Evolutionary conservation across 495 filamentous ascomycete species (phyloP).

Genomic region (Mycothermus thermophilus): DNA sequence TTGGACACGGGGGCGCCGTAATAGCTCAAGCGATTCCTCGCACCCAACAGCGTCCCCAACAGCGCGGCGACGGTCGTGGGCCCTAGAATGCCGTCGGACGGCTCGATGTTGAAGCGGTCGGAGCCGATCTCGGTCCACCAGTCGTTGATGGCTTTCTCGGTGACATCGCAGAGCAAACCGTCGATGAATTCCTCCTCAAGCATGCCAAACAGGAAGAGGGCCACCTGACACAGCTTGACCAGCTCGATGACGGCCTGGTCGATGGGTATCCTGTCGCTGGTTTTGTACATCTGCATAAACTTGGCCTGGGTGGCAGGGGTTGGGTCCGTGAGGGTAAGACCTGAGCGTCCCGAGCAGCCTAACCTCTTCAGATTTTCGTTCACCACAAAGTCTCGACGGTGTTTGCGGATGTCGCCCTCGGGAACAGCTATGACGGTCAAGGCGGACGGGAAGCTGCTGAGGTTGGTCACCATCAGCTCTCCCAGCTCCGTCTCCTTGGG

Average conservation of each 20-base stretch:
- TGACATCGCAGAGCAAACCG: conserved; percentile 83
- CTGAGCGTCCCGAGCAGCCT: conserved; percentile 80
- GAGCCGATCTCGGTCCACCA: conserved; percentile 95
- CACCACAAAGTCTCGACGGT: conserved; percentile 78
- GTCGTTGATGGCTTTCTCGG: conserved; percentile 76
- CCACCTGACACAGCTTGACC: conserved; percentile 84
- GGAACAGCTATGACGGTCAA: conserved; percentile 82
- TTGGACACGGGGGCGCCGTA: conserved; percentile 71
- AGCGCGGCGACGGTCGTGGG: conserved; percentile 85
- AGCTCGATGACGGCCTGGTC: conserved; percentile 71
- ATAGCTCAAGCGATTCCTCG: conserved; percentile 73
- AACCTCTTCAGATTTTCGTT: conserved; percentile 90
- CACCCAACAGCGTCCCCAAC: conserved; percentile 76
- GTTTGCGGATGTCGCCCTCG: conserved; percentile 66
- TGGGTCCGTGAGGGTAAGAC: conserved; percentile 63
- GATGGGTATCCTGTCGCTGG: conserved; percentile 64
- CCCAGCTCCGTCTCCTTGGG: conserved; percentile 72
- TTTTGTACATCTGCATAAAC: conserved; percentile 81
- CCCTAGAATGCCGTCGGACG: conserved; percentile 78
- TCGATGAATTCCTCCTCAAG: conserved; percentile 82
- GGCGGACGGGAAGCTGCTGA: conserved; percentile 77
- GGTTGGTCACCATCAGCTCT: conserved; percentile 82
- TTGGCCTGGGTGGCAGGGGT: conserved; percentile 73
- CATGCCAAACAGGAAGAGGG: conserved; percentile 77
- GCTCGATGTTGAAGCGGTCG: conserved; percentile 81